A percentile compares a stretch with the other conserved stretches of the same genome.
These are phyloP conservation scores for Candida corydali DNA, from an alignment of 805 yeast species.

Conservation along the genomic window DNA sequence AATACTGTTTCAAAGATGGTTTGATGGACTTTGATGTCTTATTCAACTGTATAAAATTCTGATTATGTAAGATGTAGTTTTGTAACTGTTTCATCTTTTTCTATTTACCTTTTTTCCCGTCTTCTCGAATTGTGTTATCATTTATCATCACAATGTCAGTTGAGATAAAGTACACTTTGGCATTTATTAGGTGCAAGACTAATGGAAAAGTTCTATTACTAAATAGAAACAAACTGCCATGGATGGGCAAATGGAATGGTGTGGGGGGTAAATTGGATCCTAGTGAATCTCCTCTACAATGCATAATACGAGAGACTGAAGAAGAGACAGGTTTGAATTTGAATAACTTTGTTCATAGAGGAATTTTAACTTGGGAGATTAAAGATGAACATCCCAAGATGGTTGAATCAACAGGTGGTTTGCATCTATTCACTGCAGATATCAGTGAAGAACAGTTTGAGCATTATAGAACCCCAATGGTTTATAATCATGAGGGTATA, in stretches of 20 bases:
- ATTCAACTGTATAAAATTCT: constrained; percentile 11
- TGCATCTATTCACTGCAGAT: constrained; percentile 37
- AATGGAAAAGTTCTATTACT: constrained; percentile 29
- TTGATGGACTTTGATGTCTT: constrained; percentile 14
- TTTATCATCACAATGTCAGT: constrained; percentile 1
- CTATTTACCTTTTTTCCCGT: neutral
- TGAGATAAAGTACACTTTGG: constrained; percentile 19
- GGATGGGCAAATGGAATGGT: constrained; percentile 49
- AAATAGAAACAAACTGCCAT: constrained; percentile 39
- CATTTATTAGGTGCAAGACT: constrained; percentile 25
- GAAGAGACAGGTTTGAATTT: constrained; percentile 39
- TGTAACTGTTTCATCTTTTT: neutral
- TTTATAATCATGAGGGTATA: constrained; percentile 35
- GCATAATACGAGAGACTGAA: constrained; percentile 37
- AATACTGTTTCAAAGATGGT: neutral
- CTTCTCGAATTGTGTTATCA: neutral
- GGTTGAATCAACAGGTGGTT: constrained; percentile 26
- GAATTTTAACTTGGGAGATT: constrained; percentile 31
- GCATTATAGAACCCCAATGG: constrained; percentile 24
- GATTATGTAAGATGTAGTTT: constrained; percentile 3
- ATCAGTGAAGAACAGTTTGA: constrained; percentile 21
- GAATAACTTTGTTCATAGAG: constrained; percentile 26
- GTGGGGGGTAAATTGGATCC: constrained; percentile 41
- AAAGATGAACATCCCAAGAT: neutral
- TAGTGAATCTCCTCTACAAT: constrained; percentile 32